Evolutionary conservation across 148 eudicot genomes (phyloP), one percentile per base, ranked within the genome.

Genomic region (Camellia japonica): DNA sequence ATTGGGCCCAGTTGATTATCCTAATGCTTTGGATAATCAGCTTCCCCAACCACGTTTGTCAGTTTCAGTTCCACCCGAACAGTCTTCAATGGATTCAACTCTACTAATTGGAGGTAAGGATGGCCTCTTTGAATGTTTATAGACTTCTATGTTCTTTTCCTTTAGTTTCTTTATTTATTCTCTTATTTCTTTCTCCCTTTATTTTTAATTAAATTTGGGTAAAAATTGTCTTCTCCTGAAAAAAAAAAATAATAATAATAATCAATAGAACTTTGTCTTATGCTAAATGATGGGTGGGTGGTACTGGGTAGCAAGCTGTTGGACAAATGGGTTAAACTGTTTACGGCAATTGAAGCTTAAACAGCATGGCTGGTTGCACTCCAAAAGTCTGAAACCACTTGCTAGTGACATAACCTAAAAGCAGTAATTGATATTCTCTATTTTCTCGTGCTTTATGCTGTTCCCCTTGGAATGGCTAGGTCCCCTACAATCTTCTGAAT

Each of bases 21-120:
- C 92, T 19, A 84, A 84, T 85, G 61, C 87, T 61, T 58, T 89
- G 61, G 90, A 89, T 71, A 83, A 83, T 87, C 95, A 88, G 82
- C 79, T 90, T 81, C 69, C 81, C n/a, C 82, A 84, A 52, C 86
- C 92, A 49, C 87, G 79, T 60, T 74, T 88, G 75, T 88, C 98
- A 64, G 82, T 72, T 60, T 55, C 91, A 58, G 65, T 86, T 82
- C 84, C 86, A 82, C 58, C 89, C 30, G 90, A 90, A 70, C 89
- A 83, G 67, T 83, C 88, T 30, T 78, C 89, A 44, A 61, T 84
- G 79, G 88, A 90, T 68, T 82, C 93, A 65, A 84, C 69, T 77
- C 74, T 87, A 43, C 76, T 85, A 49, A 66, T 84, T 80, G 87
- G 87, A 84, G 97, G 98, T 93, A 82, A 78, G 68, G 56, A 75